Base-by-base conservation (phyloP, 139 green algal genomes). In the Volvox reticuliferus region DNA sequence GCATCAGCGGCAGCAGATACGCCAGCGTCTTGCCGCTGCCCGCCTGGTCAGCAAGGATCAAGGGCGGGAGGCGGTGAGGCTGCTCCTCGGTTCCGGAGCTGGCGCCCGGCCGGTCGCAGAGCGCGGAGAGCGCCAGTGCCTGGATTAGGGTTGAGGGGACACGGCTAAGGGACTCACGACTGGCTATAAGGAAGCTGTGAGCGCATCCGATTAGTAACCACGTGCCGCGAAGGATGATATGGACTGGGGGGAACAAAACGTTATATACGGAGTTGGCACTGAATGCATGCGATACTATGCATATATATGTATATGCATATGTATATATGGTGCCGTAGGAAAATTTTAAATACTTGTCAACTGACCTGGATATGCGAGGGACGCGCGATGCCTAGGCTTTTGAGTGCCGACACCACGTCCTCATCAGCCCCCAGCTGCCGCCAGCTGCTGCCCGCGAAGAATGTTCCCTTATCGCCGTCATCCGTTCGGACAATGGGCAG, bases 21-120 rank as follows among this genome's bases (percentile, higher is more conserved):
- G 97, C 97, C 71, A 99, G 93, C 26, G 97, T 99, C 94, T 99
- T 99, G 83, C 97, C 97, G 87, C 95, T 98, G 88, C 97, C 97
- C 13, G 97, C 96, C 89, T 98, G 97, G 92, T 99, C 97, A 1
- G 96, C 96, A 65, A 98, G 63, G 16, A 97, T 76, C 18, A 98
- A 83, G 79, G 96, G 88, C 18, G 61, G 76, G 76, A 35, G 65
- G 21, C 65, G 65, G 24, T 24, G 65, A 73, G 65, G 65, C 65
- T 55, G 65, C 65, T 73, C 9, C 12, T 24, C 65, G 21, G 65
- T 28, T 73, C 65, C 65, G 65, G 65, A 28, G 65, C 65, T 73
- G 65, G 6, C 65, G 2, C 44, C 44, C 44, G 44, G 44, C 44
- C 44, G 44, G 44, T 55, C 65, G 65, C 65, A 73, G 14, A 79